phyloP scores from a whole-genome alignment of 495 filamentous ascomycete genomes.

The Tuber calosporum region DNA sequence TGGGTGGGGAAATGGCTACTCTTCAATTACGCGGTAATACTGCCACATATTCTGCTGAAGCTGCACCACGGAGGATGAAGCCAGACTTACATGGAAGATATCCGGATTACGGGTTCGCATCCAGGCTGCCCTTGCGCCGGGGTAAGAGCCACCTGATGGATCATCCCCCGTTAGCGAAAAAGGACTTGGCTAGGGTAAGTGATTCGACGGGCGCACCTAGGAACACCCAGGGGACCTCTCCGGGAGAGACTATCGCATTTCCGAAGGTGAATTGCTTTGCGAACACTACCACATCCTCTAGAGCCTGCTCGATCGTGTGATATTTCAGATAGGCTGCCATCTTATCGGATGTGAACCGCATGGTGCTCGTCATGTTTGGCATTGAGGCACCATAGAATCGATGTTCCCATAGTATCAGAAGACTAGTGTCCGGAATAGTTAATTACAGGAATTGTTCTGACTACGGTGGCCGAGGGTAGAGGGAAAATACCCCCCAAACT shows the following conservation, averaged over 20 bases:
- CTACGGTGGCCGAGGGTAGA: not conserved
- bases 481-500: constrained; percentile 22
- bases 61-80: constrained; percentile 31
- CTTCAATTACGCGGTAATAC: constrained; percentile 24
- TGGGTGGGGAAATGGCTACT: constrained; percentile 2
- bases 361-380: constrained; percentile 19
- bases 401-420: constrained; percentile 37
- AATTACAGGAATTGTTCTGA: not conserved
- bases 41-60: constrained; percentile 27
- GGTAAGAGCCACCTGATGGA: constrained; percentile 28
- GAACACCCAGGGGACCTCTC: constrained; percentile 31
- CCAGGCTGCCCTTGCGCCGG: constrained; percentile 36
- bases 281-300: constrained; percentile 33
- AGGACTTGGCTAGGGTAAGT: not conserved
- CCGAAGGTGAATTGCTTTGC: constrained; percentile 21
- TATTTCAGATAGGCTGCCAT: constrained; percentile 17
- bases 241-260: constrained; percentile 10
- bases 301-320: constrained; percentile 31
- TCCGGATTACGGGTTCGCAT: constrained; percentile 32
- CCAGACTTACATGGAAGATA: constrained; percentile 26
- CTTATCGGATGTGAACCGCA: constrained; percentile 20
- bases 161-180: not conserved
- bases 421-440: constrained; percentile 3
- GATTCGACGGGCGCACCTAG: constrained; percentile 12
- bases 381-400: constrained; percentile 37